phyloP scores from a whole-genome alignment of 768 basidiomycete genomes.

The Serendipita sp. region DNA sequence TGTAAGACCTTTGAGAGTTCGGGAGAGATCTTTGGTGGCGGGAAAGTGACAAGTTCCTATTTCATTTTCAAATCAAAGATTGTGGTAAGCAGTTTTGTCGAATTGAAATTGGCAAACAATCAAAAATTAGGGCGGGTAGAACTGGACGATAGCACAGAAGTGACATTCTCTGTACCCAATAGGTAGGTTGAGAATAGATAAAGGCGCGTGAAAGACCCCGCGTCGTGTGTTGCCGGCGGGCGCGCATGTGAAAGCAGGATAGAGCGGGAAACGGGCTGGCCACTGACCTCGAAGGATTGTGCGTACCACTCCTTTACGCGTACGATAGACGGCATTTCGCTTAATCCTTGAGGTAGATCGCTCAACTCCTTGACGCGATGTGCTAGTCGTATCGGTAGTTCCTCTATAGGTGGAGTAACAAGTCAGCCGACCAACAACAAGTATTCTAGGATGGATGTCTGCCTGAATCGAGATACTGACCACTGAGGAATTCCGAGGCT shows the following conservation, averaged over 20 bases:
- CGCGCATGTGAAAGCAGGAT: neutral
- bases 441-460: constrained; percentile 8
- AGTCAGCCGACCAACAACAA: constrained; percentile 9
- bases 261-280: neutral
- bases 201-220: neutral
- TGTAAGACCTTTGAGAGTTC: constrained; percentile 53
- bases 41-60: constrained; percentile 82
- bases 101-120: no score
- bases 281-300: constrained; percentile 84
- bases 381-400: constrained; percentile 85
- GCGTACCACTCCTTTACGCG: constrained; percentile 99
- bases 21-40: constrained; percentile 51
- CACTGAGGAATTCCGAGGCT: constrained; percentile 76
- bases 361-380: constrained; percentile 95
- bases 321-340: constrained; percentile 78
- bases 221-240: neutral
- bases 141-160: constrained; percentile 9
- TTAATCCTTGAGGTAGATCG: constrained; percentile 79
- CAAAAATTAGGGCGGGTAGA: no score
- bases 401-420: constrained; percentile 35
- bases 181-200: neutral
- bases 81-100: no score
- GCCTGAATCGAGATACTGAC: constrained; percentile 22
- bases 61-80: neutral
- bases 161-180: neutral